Conservation (phyloP, 2,329 filamentous ascomycete genomes). For the Purpureocillium takamizusanense region DNA sequence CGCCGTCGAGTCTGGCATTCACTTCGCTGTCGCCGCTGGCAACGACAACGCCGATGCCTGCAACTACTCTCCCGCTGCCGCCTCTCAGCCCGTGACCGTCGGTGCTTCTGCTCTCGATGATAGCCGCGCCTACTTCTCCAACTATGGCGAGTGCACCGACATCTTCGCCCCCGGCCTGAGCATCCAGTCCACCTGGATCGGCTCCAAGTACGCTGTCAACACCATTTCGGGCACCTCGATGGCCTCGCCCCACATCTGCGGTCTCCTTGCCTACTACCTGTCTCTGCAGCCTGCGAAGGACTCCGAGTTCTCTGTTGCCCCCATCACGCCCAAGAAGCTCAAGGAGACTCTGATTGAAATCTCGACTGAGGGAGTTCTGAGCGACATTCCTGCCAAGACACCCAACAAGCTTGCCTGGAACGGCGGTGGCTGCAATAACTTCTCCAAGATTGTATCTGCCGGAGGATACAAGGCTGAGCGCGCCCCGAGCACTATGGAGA, state of each 20-base stretch:
- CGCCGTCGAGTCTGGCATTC: constrained; percentile 81
- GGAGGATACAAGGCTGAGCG: constrained; percentile 59
- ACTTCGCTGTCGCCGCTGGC: constrained; percentile 96
- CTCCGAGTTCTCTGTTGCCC: constrained; percentile 83
- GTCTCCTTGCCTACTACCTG: constrained; percentile 95
- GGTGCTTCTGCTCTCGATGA: constrained; percentile 90
- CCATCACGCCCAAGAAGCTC: constrained; percentile 87
- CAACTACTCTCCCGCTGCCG: constrained; percentile 96
- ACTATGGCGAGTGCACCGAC: constrained; percentile 98
- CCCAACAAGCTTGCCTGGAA: constrained; percentile 98
- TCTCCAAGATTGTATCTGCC: constrained; percentile 66
- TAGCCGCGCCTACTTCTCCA: constrained; percentile 99
- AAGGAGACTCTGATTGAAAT: constrained; percentile 82
- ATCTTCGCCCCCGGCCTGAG: constrained; percentile 97
- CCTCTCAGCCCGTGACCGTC: constrained; percentile 86
- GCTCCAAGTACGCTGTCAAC: constrained; percentile 92
- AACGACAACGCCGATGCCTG: constrained; percentile 99
- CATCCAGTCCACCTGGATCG: constrained; percentile 98
- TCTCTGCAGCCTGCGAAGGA: constrained; percentile 86
- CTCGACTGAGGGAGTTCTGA: constrained; percentile 68
- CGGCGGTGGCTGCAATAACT: constrained; percentile 91
- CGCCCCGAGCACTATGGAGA: constrained; percentile 32
- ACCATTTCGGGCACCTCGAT: constrained; percentile 99
- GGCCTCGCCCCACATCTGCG: constrained; percentile 94
- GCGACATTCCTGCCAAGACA: constrained; percentile 76